Conservation (phyloP, 2,329 filamentous ascomycete species). For the Neonectria magnoliae region DNA sequence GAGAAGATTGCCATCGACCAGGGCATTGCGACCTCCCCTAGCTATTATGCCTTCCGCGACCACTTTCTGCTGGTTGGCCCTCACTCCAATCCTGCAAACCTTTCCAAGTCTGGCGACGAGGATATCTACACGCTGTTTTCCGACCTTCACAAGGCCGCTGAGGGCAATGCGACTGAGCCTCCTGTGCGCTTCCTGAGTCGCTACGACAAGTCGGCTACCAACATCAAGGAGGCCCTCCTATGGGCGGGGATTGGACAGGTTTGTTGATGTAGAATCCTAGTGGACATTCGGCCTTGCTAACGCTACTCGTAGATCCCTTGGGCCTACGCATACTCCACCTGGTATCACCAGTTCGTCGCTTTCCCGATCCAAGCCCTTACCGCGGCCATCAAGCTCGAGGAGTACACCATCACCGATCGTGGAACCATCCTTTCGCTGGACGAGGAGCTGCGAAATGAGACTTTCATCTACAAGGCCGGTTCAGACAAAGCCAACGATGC, state of each 20-base stretch:
- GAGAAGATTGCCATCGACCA: slow-evolving; percentile 55
- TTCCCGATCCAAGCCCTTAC: slow-evolving; percentile 58
- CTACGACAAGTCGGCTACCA: slow-evolving; percentile 60
- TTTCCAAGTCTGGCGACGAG: slow-evolving; percentile 43
- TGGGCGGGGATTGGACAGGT: slow-evolving; percentile 58
- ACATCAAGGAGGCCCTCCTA: slow-evolving; percentile 57
- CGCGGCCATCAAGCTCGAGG: slow-evolving; percentile 52
- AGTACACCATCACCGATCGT: slow-evolving; percentile 59
- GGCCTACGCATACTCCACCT: slow-evolving; percentile 55
- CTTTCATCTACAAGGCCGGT: slow-evolving; percentile 50
- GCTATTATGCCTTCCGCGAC: slow-evolving; percentile 56
- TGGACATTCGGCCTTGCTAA: not conserved
- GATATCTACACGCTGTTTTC: slow-evolving; percentile 49
- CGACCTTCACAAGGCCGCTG: slow-evolving; percentile 47
- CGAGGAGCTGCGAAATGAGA: slow-evolving; percentile 44
- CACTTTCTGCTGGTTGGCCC: slow-evolving; percentile 57
- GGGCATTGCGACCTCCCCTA: slow-evolving; percentile 46
- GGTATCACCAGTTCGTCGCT: slow-evolving; percentile 58
- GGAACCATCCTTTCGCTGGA: slow-evolving; percentile 56
- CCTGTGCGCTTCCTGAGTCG: slow-evolving; percentile 55
- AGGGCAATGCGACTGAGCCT: slow-evolving; percentile 43
- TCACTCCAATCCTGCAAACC: slow-evolving; percentile 43
- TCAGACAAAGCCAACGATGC: slow-evolving; percentile 49
- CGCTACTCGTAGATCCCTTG: slow-evolving; percentile 47
- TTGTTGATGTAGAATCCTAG: not conserved